phyloP scores from a whole-genome alignment of 108 stramenopile species.

The Pseudonitzschia multiseries region DNA sequence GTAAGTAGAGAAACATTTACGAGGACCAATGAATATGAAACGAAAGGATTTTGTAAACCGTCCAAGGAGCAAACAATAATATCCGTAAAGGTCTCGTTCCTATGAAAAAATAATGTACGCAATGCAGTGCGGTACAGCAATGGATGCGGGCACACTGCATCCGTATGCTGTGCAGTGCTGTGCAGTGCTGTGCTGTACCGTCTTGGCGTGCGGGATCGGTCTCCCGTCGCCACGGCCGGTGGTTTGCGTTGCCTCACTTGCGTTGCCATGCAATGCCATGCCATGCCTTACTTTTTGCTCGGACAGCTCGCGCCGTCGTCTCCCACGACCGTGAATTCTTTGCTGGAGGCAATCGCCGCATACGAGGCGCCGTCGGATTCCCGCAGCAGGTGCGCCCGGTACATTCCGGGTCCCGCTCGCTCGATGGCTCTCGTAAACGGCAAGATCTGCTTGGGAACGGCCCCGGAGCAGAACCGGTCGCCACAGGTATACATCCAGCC shows the following conservation, averaged over 20 bases:
- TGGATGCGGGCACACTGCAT: not conserved
- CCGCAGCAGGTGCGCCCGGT: conserved; percentile 11
- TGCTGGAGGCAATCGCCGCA: conserved; percentile 8
- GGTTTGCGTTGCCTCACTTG: too few species aligned
- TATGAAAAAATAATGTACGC: too few species aligned
- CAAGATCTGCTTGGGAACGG: not conserved
- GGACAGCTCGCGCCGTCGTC: not conserved
- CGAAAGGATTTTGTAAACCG: too few species aligned
- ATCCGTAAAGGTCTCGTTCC: too few species aligned
- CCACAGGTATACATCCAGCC: conserved; percentile 37
- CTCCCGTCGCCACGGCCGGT: not conserved
- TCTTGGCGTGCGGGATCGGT: not conserved
- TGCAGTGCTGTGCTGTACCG: too few species aligned
- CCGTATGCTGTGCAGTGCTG: too few species aligned
- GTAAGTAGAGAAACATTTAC: too few species aligned
- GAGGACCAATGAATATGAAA: too few species aligned
- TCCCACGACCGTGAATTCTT: not conserved
- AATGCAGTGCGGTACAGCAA: too few species aligned
- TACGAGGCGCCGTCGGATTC: not conserved
- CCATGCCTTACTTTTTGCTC: not conserved
- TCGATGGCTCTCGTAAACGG: not conserved
- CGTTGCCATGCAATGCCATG: too few species aligned
- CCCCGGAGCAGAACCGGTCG: conserved; percentile 20
- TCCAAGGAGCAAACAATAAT: too few species aligned
- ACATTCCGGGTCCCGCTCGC: not conserved